Evolutionary conservation across 2,329 filamentous ascomycete species (phyloP).

Genomic region (Fusarium sp.): DNA sequence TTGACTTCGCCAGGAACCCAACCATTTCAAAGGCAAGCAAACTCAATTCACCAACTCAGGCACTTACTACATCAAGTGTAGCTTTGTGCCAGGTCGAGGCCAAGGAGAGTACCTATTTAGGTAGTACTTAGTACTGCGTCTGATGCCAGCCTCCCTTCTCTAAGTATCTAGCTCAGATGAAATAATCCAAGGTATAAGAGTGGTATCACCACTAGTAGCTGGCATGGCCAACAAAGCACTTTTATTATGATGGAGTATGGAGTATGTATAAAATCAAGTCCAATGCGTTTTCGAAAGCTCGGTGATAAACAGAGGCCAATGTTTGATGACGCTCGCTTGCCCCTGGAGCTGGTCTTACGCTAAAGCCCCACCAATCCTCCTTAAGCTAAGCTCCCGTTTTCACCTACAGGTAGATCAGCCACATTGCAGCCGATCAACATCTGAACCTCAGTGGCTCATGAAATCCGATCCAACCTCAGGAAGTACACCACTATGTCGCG

Average conservation of each 20-base stretch:
- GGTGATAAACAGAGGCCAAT: slow-evolving; percentile 1
- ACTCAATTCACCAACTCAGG: slow-evolving; percentile 12
- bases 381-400: slow-evolving; percentile 1
- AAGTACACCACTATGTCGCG: neutral
- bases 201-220: neutral
- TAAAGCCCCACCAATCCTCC: neutral
- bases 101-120: neutral
- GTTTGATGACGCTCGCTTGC: slow-evolving; percentile 14
- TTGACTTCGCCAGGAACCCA: slow-evolving; percentile 10
- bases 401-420: slow-evolving; percentile 15
- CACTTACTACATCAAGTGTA: slow-evolving; percentile 14
- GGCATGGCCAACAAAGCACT: too few species aligned
- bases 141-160: neutral
- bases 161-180: neutral
- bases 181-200: too few species aligned
- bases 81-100: slow-evolving; percentile 6
- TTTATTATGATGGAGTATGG: too few species aligned
- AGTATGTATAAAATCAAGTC: too few species aligned
- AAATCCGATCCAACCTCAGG: slow-evolving; percentile 6
- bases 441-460: slow-evolving; percentile 1
- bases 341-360: slow-evolving; percentile 22
- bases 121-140: neutral
- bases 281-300: neutral
- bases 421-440: slow-evolving; percentile 14
- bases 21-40: slow-evolving; percentile 22